Evolutionary conservation across 805 yeast genomes (phyloP).

Genomic region (Helenozyma baotianmanensis): DNA sequence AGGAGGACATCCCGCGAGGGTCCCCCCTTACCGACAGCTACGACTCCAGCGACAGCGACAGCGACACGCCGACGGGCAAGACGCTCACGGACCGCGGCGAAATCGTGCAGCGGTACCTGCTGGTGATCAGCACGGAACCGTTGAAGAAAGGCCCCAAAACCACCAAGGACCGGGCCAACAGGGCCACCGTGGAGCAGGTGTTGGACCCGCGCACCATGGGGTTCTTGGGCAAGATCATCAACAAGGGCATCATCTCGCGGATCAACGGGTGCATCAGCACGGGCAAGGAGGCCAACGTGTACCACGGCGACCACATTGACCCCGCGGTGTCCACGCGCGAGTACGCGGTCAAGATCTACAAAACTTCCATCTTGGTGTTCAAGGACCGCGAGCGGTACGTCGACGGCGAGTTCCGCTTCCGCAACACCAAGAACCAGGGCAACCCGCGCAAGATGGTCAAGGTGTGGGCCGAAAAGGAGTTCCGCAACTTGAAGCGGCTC

Average conservation of each 20-base stretch:
- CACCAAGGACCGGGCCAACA: conserved; percentile 77
- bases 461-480: conserved; percentile 98
- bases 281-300: conserved; percentile 98
- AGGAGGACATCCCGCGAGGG: no score
- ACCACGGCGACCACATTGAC: conserved; percentile 64
- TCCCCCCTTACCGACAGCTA: no score
- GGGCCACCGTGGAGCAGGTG: conserved; percentile 97
- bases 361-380: conserved; percentile 94
- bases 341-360: conserved; percentile 88
- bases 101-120: conserved; percentile 58
- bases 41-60: neutral
- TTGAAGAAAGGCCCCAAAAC: conserved; percentile 54
- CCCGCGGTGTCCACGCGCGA: conserved; percentile 39
- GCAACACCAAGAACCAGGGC: conserved; percentile 78
- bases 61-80: conserved; percentile 6
- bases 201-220: conserved; percentile 89
- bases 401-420: conserved; percentile 90
- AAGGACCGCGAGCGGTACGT: conserved; percentile 95
- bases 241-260: conserved; percentile 75
- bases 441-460: conserved; percentile 97
- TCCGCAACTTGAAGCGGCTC: conserved; percentile 83
- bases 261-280: conserved; percentile 93
- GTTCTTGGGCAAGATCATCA: conserved; percentile 76
- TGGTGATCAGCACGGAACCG: conserved; percentile 61
- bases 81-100: conserved; percentile 37